A percentile compares a stretch with the other conserved stretches of the same genome.
Evolutionary conservation across 257 asterid genomes (phyloP).

Genomic region (Salvia miltiorrhiza): DNA sequence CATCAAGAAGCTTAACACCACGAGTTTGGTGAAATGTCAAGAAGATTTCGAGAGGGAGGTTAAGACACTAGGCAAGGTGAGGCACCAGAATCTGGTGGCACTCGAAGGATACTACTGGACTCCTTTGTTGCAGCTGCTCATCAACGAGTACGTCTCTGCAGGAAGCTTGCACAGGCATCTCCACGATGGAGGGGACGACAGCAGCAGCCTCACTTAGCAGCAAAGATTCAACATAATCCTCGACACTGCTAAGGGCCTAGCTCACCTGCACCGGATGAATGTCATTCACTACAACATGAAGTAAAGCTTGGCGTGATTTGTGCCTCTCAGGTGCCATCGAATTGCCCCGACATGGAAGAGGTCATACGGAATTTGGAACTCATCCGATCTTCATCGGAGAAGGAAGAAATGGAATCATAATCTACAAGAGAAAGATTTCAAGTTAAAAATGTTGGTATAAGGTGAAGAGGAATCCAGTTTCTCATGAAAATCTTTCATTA

Average conservation of each 20-base stretch:
- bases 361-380: slow-evolving; percentile 72
- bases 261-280: slow-evolving; percentile 56
- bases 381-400: slow-evolving; percentile 47
- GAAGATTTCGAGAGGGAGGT: slow-evolving; percentile 81
- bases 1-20: slow-evolving; percentile 74
- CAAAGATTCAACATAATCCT: slow-evolving; percentile 61
- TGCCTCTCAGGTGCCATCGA: slow-evolving; percentile 87
- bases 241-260: slow-evolving; percentile 65
- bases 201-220: slow-evolving; percentile 54
- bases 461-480: slow-evolving; percentile 47
- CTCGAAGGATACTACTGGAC: slow-evolving; percentile 88
- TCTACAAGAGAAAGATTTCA: background rate
- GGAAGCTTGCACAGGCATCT: slow-evolving; percentile 68
- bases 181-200: slow-evolving; percentile 39
- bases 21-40: slow-evolving; percentile 67
- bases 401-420: slow-evolving; percentile 43
- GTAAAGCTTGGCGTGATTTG: slow-evolving; percentile 74
- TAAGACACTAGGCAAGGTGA: slow-evolving; percentile 50
- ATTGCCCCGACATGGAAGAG: slow-evolving; percentile 82
- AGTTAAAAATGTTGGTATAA: slow-evolving; percentile 18
- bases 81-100: slow-evolving; percentile 55
- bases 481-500: slow-evolving; percentile 15
- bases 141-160: slow-evolving; percentile 45
- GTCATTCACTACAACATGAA: slow-evolving; percentile 75
- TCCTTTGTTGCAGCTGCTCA: slow-evolving; percentile 70